These are phyloP conservation scores for Stephanodiscus minutulus DNA, from an alignment of 108 stramenopile species.

Conservation along the genomic window DNA sequence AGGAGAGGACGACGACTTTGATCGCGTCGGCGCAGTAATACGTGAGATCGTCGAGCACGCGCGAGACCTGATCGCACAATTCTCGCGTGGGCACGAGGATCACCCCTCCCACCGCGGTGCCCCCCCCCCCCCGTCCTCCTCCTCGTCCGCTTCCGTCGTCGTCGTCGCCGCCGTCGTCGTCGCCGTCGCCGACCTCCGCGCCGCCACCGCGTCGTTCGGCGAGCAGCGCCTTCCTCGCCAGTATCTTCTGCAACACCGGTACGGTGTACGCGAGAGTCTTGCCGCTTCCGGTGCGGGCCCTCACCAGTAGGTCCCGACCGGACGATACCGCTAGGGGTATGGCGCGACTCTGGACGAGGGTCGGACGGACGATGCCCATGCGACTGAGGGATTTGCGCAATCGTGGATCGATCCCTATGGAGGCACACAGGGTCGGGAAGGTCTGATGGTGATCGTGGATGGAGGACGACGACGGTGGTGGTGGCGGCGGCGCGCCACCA, in stretches of 20 bases:
- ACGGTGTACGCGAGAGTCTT: conserved; percentile 96
- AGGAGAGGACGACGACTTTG: conserved; percentile 71
- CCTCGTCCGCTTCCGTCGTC: no score
- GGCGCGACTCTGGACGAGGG: conserved; percentile 84
- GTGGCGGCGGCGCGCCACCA: background rate
- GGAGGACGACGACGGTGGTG: background rate
- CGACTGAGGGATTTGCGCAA: conserved; percentile 81
- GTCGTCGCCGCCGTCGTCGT: conserved; percentile 25
- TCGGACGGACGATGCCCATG: conserved; percentile 76
- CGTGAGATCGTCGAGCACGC: conserved; percentile 70
- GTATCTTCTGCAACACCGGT: conserved; percentile 92
- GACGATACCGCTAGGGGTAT: conserved; percentile 77
- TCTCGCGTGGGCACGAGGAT: conserved; percentile 97
- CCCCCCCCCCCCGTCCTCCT: conserved; percentile 15
- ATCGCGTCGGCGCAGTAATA: conserved; percentile 93
- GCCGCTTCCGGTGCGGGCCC: conserved; percentile 96
- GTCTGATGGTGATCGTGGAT: conserved; percentile 31
- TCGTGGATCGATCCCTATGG: conserved; percentile 80
- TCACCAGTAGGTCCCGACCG: conserved; percentile 93
- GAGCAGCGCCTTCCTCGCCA: conserved; percentile 55
- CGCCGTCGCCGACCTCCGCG: conserved; percentile 8
- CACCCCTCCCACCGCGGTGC: conserved; percentile 67
- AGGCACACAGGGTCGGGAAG: conserved; percentile 69
- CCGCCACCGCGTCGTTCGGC: conserved; percentile 25
- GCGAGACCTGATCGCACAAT: conserved; percentile 90